A percentile compares a stretch with the other conserved stretches of the same genome.
Conservation (phyloP, 2,329 filamentous ascomycete species). For the Colletotrichum sp. region DNA sequence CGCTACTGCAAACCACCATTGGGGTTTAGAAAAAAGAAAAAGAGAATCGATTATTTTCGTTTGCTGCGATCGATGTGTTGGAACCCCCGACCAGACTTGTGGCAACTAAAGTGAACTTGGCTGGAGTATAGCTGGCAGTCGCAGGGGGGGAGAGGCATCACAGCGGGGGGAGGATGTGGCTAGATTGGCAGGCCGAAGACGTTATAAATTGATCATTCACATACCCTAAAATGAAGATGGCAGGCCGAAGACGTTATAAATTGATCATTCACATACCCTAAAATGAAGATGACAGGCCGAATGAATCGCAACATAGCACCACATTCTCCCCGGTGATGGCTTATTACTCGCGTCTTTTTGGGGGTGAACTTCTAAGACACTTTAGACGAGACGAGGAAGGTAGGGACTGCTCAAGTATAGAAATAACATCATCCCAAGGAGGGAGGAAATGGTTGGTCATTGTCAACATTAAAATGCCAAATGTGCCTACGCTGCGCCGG, state of each 20-base stretch:
- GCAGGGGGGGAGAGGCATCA: neutral
- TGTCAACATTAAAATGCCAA: neutral
- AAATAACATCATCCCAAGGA: neutral
- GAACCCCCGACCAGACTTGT: neutral
- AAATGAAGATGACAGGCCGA: neutral
- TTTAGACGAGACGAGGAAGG: neutral
- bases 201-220: neutral
- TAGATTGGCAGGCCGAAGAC: neutral
- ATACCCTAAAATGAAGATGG: neutral
- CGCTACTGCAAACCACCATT: neutral
- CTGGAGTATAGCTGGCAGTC: neutral
- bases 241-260: neutral
- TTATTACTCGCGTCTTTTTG: neutral
- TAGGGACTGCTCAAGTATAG: neutral
- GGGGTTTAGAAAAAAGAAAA: neutral
- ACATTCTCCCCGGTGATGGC: neutral
- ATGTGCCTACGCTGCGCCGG: slow-evolving; percentile 1
- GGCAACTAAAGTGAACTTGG: neutral
- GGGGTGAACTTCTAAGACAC: neutral
- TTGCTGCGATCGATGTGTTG: neutral
- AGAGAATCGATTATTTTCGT: neutral
- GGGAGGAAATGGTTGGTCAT: neutral
- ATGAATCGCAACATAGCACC: neutral
- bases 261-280: neutral
- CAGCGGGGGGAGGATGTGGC: neutral